These are phyloP conservation scores for Debaryomyces nepalensis DNA, from an alignment of 1,139 yeast genomes.

Conservation along the genomic window DNA sequence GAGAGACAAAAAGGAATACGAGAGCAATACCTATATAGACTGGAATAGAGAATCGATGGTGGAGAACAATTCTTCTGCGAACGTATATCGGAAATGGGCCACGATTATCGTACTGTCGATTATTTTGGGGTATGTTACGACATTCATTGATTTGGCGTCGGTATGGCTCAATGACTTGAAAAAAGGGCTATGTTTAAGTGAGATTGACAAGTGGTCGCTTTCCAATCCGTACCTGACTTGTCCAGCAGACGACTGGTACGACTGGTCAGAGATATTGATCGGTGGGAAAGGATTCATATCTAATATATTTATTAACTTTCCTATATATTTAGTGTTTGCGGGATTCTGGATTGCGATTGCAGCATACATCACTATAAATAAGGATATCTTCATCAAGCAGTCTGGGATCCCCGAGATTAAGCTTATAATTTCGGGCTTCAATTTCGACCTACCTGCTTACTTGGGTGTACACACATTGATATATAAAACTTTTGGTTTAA, in stretches of 20 bases:
- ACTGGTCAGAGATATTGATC: conserved; percentile 43
- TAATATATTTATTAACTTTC: conserved; percentile 38
- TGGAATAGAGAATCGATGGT: conserved; percentile 32
- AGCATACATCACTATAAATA: conserved; percentile 33
- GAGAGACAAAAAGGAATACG: conserved; percentile 18
- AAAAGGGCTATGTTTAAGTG: conserved; percentile 47
- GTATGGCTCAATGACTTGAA: conserved; percentile 69
- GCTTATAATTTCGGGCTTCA: conserved; percentile 63
- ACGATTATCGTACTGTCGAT: conserved; percentile 61
- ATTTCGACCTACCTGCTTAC: conserved; percentile 45
- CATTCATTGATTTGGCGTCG: conserved; percentile 61
- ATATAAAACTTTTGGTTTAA: conserved; percentile 57
- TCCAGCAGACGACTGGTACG: conserved; percentile 47
- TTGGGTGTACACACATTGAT: conserved; percentile 53
- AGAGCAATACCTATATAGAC: conserved; percentile 44
- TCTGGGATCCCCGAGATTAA: conserved; percentile 77
- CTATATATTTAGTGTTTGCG: conserved; percentile 41
- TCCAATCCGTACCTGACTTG: conserved; percentile 51
- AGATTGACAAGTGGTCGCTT: conserved; percentile 47
- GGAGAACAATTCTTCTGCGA: conserved; percentile 19
- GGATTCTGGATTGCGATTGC: conserved; percentile 32
- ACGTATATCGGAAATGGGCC: conserved; percentile 51
- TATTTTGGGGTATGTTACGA: conserved; percentile 60
- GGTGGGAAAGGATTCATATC: conserved; percentile 24
- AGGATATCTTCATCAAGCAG: conserved; percentile 53